A percentile compares a stretch with the other conserved stretches of the same genome.
Conservation (phyloP, 192 early-diverging fungal species). For the Linnemannia schmuckeri region DNA sequence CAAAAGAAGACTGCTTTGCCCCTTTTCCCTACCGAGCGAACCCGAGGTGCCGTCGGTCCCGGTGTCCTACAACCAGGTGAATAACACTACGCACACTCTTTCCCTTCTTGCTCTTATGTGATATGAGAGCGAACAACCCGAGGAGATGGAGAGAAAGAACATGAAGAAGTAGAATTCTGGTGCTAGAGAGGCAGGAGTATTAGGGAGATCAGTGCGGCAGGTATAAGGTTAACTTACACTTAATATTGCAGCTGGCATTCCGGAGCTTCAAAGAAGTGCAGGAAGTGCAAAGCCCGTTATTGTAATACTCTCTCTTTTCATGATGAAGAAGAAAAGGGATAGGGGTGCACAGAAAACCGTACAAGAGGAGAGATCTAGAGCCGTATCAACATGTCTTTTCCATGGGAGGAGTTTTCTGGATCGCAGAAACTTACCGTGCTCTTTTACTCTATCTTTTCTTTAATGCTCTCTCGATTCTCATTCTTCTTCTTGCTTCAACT, state of each 20-base stretch:
- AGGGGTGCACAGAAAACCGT: background rate
- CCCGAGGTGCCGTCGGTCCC: slow-evolving; percentile 24
- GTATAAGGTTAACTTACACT: background rate
- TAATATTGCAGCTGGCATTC: background rate
- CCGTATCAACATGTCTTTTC: background rate
- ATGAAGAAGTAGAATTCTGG: background rate
- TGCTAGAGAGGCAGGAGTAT: background rate
- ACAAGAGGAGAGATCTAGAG: background rate
- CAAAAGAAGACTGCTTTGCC: slow-evolving; percentile 32
- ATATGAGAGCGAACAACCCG: background rate
- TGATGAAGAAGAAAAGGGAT: background rate
- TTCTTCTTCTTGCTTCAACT: background rate
- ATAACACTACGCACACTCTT: background rate
- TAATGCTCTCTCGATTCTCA: background rate
- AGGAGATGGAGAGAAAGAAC: background rate
- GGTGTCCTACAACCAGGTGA: slow-evolving; percentile 38
- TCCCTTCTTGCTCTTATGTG: background rate
- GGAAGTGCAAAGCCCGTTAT: background rate
- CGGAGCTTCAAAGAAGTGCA: slow-evolving; percentile 7
- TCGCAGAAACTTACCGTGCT: background rate
- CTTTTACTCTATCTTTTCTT: background rate
- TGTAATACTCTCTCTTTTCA: background rate
- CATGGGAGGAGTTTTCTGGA: background rate
- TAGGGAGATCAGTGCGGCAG: background rate
- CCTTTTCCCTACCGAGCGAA: slow-evolving; percentile 42